Percentiles rank a stretch among this genome's conserved stretches.
phyloP scores from a whole-genome alignment of 2,329 filamentous ascomycete species.

The Epichloe gansuensis region DNA sequence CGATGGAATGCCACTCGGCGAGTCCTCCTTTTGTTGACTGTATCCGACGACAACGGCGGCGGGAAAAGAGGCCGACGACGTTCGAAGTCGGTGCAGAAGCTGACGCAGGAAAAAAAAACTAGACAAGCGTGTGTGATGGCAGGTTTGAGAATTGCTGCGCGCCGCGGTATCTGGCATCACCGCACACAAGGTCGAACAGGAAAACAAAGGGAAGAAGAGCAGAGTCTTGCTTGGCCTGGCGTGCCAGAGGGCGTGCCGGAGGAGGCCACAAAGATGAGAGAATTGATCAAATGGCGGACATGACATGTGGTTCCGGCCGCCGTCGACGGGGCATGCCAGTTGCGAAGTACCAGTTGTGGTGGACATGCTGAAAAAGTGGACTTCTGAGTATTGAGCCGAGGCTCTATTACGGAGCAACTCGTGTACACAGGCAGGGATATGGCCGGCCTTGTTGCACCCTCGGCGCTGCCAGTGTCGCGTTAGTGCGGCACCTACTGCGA shows the following conservation, averaged over 20 bases:
- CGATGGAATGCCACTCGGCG: not conserved
- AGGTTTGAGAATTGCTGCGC: not conserved
- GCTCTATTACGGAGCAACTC: not conserved
- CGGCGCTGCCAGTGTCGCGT: not conserved
- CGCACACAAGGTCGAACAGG: not conserved
- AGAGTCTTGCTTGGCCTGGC: not conserved
- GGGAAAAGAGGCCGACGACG: not conserved
- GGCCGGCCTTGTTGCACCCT: not conserved
- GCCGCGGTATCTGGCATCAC: not conserved
- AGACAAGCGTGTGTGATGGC: not conserved
- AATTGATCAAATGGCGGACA: constrained; percentile 2
- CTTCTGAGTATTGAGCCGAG: constrained; percentile 4
- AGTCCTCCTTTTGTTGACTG: not conserved
- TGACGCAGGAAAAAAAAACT: not conserved
- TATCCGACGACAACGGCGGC: not conserved
- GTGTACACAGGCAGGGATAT: not conserved
- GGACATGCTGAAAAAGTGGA: not conserved
- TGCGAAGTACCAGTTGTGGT: not conserved
- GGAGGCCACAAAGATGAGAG: constrained; percentile 2
- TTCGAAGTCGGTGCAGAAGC: not conserved
- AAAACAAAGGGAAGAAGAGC: not conserved
- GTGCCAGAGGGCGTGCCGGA: constrained; percentile 4
- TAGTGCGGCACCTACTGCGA: not conserved
- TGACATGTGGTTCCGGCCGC: constrained; percentile 12
- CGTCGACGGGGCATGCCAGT: constrained; percentile 4